Base-by-base conservation (phyloP, 2,329 filamentous ascomycete genomes). In the Pezicula carpinea region DNA sequence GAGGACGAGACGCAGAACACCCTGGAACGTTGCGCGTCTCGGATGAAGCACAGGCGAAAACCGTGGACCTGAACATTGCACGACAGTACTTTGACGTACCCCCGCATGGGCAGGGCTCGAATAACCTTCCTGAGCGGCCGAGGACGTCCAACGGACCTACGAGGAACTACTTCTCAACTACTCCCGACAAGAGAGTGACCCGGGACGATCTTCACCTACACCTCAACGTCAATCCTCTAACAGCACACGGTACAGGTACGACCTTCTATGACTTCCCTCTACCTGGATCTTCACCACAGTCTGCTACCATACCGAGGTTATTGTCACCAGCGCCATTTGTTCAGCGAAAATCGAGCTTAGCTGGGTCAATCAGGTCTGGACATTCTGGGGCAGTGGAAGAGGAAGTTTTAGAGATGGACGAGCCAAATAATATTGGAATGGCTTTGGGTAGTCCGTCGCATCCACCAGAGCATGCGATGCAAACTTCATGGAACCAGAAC, bases 391-490 rank as follows among this genome's bases (percentile, higher is more conserved):
- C 57, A 17, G 49, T 53, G 33, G 48, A 53, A 41, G 46, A 43
- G 15, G 35, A 43, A 38, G 11, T 44, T 17, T 40, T 17, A 38
- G 51, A 38, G 15, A 56, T 56, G 52, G 43, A 51, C n/a, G 50
- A 40, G 17, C 22, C 35, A 6, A 46, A 44, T 29, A 53, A 55
- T 55, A 89, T 90, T 51, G 87, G 87, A 8, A 83, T 90, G 74
- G 86, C 86, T 1, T 67, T 89, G 47, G 86, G 85, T 26, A 89
- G 85, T 58, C 86, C 86, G 19, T 69, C 73, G n/a, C 64, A 67
- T 14, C 67, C 52, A 36, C 56, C 60, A 19, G 46, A 51, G 26
- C 56, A 56, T 39, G 26, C 47, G 29, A 29, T 11, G 13, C 26
- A 29, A 29, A 11, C 26, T 10, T 3, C 26, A 4, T 29, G 26